These are phyloP conservation scores for Xylogone sp. DNA, from an alignment of 2,329 filamentous ascomycete species.

Conservation along the genomic window DNA sequence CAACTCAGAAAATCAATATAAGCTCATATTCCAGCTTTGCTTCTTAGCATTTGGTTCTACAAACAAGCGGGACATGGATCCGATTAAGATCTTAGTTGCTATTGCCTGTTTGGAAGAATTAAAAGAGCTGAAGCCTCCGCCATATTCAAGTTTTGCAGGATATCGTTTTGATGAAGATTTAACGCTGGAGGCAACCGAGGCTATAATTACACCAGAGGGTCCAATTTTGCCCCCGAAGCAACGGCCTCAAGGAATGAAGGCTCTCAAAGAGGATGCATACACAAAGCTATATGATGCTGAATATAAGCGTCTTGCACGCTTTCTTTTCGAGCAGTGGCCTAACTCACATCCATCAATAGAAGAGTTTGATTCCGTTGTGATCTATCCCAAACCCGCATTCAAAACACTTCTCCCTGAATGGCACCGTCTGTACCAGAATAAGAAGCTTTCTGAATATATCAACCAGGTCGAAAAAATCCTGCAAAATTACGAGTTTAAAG, in stretches of 20 bases:
- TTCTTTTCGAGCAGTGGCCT: conserved; percentile 42
- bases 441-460: conserved; percentile 40
- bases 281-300: too few relatives aligned
- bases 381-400: conserved; percentile 36
- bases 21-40: conserved; percentile 21
- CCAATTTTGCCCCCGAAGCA: too few relatives aligned
- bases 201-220: conserved; percentile 7
- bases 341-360: conserved; percentile 28
- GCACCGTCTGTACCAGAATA: conserved; percentile 41
- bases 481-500: conserved; percentile 20
- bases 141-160: conserved; percentile 7
- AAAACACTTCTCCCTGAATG: conserved; percentile 39
- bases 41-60: conserved; percentile 22
- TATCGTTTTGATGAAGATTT: conserved; percentile 8
- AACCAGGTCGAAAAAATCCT: conserved; percentile 38
- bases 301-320: conserved; percentile 32
- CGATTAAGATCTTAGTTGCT: conserved; percentile 9
- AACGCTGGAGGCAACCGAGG: conserved; percentile 8
- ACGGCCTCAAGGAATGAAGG: too few relatives aligned
- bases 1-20: conserved; percentile 7
- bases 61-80: conserved; percentile 20
- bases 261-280: too few relatives aligned
- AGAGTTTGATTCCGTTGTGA: conserved; percentile 23
- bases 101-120: conserved; percentile 11
- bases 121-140: conserved; percentile 7